Conservation (phyloP, 140 eudicot species). For the Senecio squalidus region DNA sequence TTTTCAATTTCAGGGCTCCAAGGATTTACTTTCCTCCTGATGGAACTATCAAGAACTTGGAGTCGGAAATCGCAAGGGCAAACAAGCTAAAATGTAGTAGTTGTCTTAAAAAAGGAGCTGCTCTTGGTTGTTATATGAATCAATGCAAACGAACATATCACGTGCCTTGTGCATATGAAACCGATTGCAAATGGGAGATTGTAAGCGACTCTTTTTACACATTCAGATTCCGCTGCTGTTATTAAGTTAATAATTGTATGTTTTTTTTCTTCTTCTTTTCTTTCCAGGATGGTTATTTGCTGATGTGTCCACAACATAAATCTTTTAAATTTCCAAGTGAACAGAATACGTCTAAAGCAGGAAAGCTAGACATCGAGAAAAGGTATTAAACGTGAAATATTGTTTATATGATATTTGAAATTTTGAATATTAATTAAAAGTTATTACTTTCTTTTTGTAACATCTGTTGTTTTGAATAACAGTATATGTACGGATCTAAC, state of each 20-base stretch:
- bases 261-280: background rate
- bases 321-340: constrained; percentile 65
- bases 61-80: constrained; percentile 68
- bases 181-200: constrained; percentile 75
- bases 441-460: background rate
- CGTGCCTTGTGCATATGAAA: constrained; percentile 63
- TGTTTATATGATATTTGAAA: background rate
- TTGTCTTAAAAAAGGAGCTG: constrained; percentile 80
- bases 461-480: constrained; percentile 11
- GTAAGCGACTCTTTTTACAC: constrained; percentile 32
- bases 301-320: constrained; percentile 63
- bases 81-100: constrained; percentile 60
- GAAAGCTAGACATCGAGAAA: constrained; percentile 22
- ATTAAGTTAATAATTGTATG: background rate
- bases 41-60: constrained; percentile 49
- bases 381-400: background rate
- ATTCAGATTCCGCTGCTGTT: background rate
- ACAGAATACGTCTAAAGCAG: constrained; percentile 26
- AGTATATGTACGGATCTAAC: constrained; percentile 24
- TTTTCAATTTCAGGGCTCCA: constrained; percentile 58
- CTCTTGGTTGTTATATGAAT: constrained; percentile 63
- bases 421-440: too few species aligned
- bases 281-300: constrained; percentile 43
- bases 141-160: constrained; percentile 63
- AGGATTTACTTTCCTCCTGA: constrained; percentile 36